Conservation (phyloP, 2,329 filamentous ascomycete genomes). For the Cordyceps sp. region DNA sequence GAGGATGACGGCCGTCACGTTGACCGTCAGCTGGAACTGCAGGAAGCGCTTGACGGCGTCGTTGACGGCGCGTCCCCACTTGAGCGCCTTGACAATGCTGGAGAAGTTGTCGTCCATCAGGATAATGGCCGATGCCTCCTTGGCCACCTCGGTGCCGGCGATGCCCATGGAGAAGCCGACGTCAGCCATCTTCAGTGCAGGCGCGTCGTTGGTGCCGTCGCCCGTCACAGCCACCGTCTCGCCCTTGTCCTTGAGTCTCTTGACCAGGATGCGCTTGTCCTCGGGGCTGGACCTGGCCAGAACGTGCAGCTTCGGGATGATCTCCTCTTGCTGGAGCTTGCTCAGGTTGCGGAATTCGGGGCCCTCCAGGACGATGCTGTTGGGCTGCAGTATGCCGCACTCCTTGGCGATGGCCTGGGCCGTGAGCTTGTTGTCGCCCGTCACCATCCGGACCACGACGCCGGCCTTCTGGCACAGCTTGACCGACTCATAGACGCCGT, state of each 20-base stretch:
- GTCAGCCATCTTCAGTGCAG: conserved; percentile 64
- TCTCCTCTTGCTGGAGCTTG: conserved; percentile 44
- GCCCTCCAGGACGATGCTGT: conserved; percentile 61
- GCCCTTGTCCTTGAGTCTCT: conserved; percentile 51
- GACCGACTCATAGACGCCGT: conserved; percentile 59
- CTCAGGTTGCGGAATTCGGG: conserved; percentile 61
- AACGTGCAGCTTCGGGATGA: conserved; percentile 54
- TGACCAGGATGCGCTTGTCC: conserved; percentile 59
- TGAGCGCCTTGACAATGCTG: conserved; percentile 70
- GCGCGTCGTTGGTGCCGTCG: conserved; percentile 72
- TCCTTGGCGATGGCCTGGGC: conserved; percentile 65
- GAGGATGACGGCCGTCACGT: conserved; percentile 75
- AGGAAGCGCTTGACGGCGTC: conserved; percentile 65
- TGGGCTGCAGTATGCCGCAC: conserved; percentile 55
- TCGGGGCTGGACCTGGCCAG: conserved; percentile 60
- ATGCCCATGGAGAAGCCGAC: conserved; percentile 81
- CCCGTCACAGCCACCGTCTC: conserved; percentile 73
- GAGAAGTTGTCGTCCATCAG: conserved; percentile 80
- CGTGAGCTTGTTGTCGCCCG: conserved; percentile 66
- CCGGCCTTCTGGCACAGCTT: conserved; percentile 57
- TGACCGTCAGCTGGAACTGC: conserved; percentile 70
- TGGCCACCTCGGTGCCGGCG: conserved; percentile 67
- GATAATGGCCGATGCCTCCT: conserved; percentile 73
- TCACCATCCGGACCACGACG: conserved; percentile 73
- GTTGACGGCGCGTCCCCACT: conserved; percentile 66